phyloP scores from a whole-genome alignment of 1,284 basidiomycete species.

The Anthracocystis setariae region DNA sequence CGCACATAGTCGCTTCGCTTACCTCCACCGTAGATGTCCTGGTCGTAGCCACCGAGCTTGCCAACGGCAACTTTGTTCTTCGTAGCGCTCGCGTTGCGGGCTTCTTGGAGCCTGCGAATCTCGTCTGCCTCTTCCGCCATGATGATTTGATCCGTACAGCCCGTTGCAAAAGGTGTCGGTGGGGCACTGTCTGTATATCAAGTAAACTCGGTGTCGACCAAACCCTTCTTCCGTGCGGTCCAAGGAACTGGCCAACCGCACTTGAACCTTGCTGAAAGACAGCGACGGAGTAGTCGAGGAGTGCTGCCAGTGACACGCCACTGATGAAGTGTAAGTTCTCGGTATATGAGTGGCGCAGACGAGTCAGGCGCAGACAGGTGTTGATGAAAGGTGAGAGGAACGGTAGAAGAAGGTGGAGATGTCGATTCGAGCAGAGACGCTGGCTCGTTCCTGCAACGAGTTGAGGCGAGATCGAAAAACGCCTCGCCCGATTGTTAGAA shows the following conservation, averaged over 20 bases:
- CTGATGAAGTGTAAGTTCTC: too few species aligned
- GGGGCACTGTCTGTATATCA: too few species aligned
- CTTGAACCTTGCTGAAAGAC: too few species aligned
- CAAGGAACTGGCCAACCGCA: too few species aligned
- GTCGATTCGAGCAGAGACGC: background rate
- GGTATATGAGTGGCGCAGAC: too few species aligned
- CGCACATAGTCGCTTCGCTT: conserved; percentile 54
- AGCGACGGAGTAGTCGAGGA: too few species aligned
- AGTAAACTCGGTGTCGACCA: too few species aligned
- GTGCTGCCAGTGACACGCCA: too few species aligned
- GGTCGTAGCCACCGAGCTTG: conserved; percentile 50
- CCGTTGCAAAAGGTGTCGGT: background rate
- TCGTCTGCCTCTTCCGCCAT: conserved; percentile 54
- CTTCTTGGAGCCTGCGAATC: conserved; percentile 51
- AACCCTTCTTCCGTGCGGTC: too few species aligned
- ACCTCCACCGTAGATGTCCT: conserved; percentile 49
- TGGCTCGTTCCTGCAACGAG: background rate
- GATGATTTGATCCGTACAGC: background rate
- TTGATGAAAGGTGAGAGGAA: background rate
- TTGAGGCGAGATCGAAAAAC: conserved; percentile 1
- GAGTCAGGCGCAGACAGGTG: background rate
- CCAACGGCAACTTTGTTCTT: conserved; percentile 45
- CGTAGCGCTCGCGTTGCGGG: conserved; percentile 36
- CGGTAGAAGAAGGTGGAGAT: background rate
- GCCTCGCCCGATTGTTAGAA: background rate